phyloP scores from a whole-genome alignment of 2,329 filamentous ascomycete species.

The Scopulariopsis brevicaulis region DNA sequence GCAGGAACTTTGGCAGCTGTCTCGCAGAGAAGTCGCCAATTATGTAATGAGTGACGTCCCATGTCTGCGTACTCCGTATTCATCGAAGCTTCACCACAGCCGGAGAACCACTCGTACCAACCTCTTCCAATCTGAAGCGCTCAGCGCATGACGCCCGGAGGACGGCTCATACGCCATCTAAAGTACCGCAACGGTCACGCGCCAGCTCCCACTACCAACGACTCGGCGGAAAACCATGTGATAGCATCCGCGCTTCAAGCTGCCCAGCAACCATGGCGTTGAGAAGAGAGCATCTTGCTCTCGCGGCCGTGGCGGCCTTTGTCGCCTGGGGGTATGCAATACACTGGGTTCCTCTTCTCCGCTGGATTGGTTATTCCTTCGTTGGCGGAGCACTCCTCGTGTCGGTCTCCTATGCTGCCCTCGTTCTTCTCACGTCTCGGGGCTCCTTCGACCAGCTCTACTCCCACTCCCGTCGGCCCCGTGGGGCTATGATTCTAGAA shows the following conservation, averaged over 20 bases:
- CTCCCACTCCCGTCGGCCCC: slow-evolving; percentile 26
- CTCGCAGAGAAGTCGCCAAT: not conserved
- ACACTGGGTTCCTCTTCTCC: slow-evolving; percentile 71
- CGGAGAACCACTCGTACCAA: not conserved
- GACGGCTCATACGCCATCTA: not conserved
- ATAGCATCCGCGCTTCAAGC: not conserved
- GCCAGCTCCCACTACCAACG: not conserved
- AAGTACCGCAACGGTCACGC: not conserved
- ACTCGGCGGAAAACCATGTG: not conserved
- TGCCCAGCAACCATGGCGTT: not conserved
- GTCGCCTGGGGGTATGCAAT: slow-evolving; percentile 81
- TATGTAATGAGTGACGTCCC: not conserved
- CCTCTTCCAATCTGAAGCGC: not conserved
- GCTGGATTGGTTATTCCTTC: slow-evolving; percentile 80
- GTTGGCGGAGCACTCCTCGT: slow-evolving; percentile 53
- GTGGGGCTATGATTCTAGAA: slow-evolving; percentile 47
- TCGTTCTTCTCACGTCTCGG: slow-evolving; percentile 52
- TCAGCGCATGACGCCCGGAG: not conserved
- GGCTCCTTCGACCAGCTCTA: slow-evolving; percentile 24
- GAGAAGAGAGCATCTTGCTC: slow-evolving; percentile 28
- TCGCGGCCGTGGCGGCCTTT: slow-evolving; percentile 59
- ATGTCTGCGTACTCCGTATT: not conserved
- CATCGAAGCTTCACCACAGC: not conserved
- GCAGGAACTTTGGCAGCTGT: not conserved
- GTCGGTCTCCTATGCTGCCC: slow-evolving; percentile 39